A percentile compares a stretch with the other conserved stretches of the same genome.
Evolutionary conservation across 2,329 filamentous ascomycete species (phyloP).

Genomic region (Cladosporium halotolerans): DNA sequence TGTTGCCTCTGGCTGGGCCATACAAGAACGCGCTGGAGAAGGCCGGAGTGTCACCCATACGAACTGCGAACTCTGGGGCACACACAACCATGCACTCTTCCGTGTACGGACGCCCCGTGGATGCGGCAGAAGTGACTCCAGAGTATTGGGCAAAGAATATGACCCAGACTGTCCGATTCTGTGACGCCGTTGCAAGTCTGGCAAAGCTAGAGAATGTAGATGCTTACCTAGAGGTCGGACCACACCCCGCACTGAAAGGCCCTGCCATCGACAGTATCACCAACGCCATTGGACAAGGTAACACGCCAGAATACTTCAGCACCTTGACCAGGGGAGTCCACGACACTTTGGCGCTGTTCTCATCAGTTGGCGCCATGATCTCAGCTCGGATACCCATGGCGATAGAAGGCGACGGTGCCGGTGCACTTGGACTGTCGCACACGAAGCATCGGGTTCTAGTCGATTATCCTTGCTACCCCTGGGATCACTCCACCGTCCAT

Average conservation of each 20-base stretch:
- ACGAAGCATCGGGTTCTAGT: no score
- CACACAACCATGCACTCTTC: neutral
- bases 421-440: no score
- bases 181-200: constrained; percentile 32
- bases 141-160: constrained; percentile 46
- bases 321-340: no score
- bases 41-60: neutral
- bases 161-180: constrained; percentile 39
- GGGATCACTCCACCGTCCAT: no score
- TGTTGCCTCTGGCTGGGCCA: constrained; percentile 6
- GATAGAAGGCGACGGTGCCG: no score
- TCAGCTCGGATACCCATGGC: no score
- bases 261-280: constrained; percentile 35
- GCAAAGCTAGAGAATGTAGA: constrained; percentile 25
- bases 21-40: neutral
- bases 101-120: neutral
- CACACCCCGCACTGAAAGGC: constrained; percentile 41
- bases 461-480: no score
- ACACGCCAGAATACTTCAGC: no score
- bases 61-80: no score
- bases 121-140: neutral
- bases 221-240: constrained; percentile 41
- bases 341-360: no score
- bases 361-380: no score
- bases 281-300: neutral